Conservation (phyloP, 176 grass and related monocot species). For the Avena eriantha region DNA sequence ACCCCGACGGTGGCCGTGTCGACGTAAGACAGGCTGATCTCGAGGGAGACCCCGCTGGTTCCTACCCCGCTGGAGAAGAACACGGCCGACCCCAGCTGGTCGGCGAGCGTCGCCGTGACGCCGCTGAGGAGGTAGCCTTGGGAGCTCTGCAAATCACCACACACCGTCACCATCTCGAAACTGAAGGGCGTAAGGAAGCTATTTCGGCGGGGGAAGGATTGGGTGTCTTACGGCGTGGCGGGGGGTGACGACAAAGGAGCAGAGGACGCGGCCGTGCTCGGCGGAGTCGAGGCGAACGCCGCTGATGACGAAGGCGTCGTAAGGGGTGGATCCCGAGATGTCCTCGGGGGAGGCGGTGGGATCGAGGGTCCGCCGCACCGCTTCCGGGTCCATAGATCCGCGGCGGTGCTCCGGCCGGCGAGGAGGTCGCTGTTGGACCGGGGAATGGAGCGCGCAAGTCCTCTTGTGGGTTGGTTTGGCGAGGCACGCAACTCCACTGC, state of each 20-base stretch:
- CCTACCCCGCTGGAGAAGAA: constrained; percentile 47
- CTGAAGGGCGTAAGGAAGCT: background rate
- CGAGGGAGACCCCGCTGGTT: constrained; percentile 64
- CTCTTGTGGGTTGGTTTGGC: background rate
- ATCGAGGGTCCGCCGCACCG: constrained; percentile 59
- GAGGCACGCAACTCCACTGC: background rate
- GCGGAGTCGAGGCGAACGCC: constrained; percentile 57
- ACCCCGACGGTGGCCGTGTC: constrained; percentile 65
- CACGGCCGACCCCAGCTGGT: constrained; percentile 73
- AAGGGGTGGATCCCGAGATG: constrained; percentile 43
- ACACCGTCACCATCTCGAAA: constrained; percentile 14
- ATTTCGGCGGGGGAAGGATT: background rate
- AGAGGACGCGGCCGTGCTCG: constrained; percentile 75
- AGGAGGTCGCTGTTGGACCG: background rate
- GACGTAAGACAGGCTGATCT: constrained; percentile 72
- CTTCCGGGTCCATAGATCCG: constrained; percentile 61
- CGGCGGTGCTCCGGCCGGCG: background rate
- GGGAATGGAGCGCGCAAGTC: background rate
- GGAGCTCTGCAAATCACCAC: constrained; percentile 50
- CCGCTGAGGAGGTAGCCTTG: constrained; percentile 62
- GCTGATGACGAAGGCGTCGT: constrained; percentile 59
- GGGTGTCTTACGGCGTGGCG: constrained; percentile 53
- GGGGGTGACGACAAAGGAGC: constrained; percentile 69
- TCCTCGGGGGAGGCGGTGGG: constrained; percentile 16
- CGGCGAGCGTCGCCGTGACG: constrained; percentile 73